Base-by-base conservation (phyloP, 768 basidiomycete genomes). In the Kwoniella heveanensis region DNA sequence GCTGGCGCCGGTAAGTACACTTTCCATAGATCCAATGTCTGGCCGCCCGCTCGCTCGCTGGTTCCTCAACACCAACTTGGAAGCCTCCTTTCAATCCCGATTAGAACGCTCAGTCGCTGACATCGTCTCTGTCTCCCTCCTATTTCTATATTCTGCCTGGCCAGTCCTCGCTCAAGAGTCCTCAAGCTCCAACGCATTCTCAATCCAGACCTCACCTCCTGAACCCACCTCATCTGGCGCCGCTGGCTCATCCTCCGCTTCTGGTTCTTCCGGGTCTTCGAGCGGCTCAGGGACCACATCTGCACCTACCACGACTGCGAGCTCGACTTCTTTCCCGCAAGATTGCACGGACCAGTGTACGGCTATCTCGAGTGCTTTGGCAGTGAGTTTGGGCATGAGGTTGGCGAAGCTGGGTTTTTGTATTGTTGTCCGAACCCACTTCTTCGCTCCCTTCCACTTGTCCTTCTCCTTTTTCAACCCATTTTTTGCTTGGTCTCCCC, bases 151-250 rank as follows among this genome's bases (percentile, higher is more conserved):
- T 32, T 6, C 29, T n/a, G n/a, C n/a, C n/a, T n/a, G n/a, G n/a
- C 8, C 30, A 61, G 60, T 61, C 26, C 44, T 59, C 0, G 25
- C 57, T 1, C 63, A 65, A 54, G 57, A 55, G n/a, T 52, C 55
- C 9, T 46, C 57, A 4, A 46, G 29, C 32, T 58, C 62, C 25
- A 48, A 64, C 12, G 24, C 46, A 21, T 47, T 64, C 30, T 59
- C 63, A 2, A 65, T 65, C n/a, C 63, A 65, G 36, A 65, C 63
- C 22, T 62, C 60, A 12, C 60, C 60, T 56, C 60, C 60, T 27
- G 48, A 29, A 57, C 55, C 62, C 25, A 49, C 47, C 4, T 25
- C 32, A 5, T 51, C 37, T 17, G 24, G n/a, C 49, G 37, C 47
- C 44, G 8, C 32, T 17, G 21, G 24, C 2, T 30, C 36, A 49